phyloP scores from a whole-genome alignment of 176 grass and related monocot species.

The Phragmites australis region DNA sequence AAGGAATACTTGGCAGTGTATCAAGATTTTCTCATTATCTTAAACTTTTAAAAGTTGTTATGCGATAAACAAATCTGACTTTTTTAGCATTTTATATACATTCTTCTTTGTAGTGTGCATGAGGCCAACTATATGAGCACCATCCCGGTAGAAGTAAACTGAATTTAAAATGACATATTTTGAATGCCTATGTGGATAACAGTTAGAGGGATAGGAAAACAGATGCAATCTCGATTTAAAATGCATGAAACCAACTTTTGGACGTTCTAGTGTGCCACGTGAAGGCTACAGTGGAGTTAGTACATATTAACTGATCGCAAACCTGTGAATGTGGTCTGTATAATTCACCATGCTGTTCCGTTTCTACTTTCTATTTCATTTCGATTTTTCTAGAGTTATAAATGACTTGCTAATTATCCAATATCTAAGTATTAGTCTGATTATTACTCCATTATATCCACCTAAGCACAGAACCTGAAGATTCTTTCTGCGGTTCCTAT shows the following conservation, averaged over 20 bases:
- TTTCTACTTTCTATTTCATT: neutral
- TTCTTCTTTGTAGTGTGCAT: neutral
- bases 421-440: neutral
- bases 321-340: neutral
- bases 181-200: neutral
- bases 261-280: too few relatives aligned
- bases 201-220: neutral
- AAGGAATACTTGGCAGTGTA: neutral
- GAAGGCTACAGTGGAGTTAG: neutral
- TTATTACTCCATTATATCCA: neutral
- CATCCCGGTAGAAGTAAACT: neutral
- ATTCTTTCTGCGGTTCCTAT: neutral
- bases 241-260: neutral
- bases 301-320: neutral
- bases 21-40: neutral
- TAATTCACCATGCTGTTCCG: neutral
- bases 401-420: neutral
- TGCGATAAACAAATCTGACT: conserved; percentile 5
- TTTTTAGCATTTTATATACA: neutral
- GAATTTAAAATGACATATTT: neutral
- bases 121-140: too few relatives aligned
- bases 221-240: neutral
- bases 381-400: neutral
- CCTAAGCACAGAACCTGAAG: neutral
- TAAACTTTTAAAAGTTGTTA: neutral